Conservation (phyloP, 352 stramenopile genomes). For the Salisapilia sapeloensis region DNA sequence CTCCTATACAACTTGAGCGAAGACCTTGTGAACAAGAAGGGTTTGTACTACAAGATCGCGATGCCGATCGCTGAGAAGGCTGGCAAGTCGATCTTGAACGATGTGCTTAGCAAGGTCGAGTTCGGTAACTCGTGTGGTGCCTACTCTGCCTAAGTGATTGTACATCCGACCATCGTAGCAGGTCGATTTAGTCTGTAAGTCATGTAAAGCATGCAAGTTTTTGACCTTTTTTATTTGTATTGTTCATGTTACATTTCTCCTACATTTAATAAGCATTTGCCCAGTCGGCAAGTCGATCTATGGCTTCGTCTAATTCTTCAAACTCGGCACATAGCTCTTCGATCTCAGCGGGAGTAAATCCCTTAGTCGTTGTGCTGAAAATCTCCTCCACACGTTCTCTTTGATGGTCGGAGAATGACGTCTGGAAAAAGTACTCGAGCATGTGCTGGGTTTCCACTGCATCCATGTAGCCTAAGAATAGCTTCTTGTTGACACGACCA, state of each 20-base stretch:
- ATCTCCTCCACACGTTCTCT: constrained; percentile 2
- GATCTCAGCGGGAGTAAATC: constrained; percentile 11
- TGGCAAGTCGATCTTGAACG: constrained; percentile 28
- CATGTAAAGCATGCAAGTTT: no score
- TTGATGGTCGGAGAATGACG: constrained; percentile 4
- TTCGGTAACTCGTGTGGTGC: constrained; percentile 36
- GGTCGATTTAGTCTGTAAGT: no score
- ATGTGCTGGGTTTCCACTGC: constrained; percentile 7
- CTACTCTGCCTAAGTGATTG: no score
- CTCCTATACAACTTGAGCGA: constrained; percentile 24
- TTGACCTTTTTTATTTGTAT: no score
- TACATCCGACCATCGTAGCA: no score
- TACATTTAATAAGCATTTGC: no score
- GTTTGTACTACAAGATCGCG: constrained; percentile 27
- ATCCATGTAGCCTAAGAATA: constrained; percentile 25
- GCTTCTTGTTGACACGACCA: constrained; percentile 49
- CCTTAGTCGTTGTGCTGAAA: constrained; percentile 2
- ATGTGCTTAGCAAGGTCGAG: constrained; percentile 14
- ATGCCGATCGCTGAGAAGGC: constrained; percentile 17
- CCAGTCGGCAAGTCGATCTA: constrained; percentile 1
- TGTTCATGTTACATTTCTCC: no score
- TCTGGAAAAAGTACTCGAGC: constrained; percentile 20
- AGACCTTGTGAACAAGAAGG: constrained; percentile 45
- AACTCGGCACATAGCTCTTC: constrained; percentile 19
- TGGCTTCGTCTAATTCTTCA: constrained; percentile 5